Evolutionary conservation across 192 early-diverging fungal species (phyloP), one percentile per base, ranked within the genome.

Genomic region (Gaertneriomyces sp.): DNA sequence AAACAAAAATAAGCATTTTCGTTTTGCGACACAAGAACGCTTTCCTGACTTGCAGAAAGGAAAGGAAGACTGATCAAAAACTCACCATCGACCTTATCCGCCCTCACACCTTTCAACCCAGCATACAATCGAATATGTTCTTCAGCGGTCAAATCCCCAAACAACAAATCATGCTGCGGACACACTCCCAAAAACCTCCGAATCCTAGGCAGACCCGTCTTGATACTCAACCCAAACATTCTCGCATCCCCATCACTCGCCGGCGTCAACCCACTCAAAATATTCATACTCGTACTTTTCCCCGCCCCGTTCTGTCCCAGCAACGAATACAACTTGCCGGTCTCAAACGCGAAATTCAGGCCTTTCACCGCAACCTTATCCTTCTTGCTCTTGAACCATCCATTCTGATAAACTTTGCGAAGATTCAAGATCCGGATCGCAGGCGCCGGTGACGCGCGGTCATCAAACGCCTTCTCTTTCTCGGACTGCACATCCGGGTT

Each of bases 271-370:
- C 90, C 90, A 7, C 87, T 85, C n/a, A 91, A 77, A 66, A 91
- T 91, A 42, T 70, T 70, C 70, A 91, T 90, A n/a, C 89, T 82
- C 1, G 89, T 91, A 16, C 81, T 83, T 68, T 91, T 91, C 20
- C 90, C 89, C 25, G 89, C 88, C 43, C 89, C 88, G 70, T 89
- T 90, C 70, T 89, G 88, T 17, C 90, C 88, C 7, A 88, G 70
- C 38, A 90, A 74, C 6, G 86, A 87, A 39, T 83, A 54, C 59
- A 81, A 68, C 61, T 83, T 78, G 42, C 81, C 81, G 38, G 77
- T 74, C 39, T 79, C 58, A 25, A 83, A 69, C 0, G 61, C 61
- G 10, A 83, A 49, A 50, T 61, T 61, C 4, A 69, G 52, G 56
- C 76, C 67, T 9, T 65, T 50, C 12, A 83, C 77, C 46, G 76